phyloP scores from a whole-genome alignment of 768 basidiomycete species.

The Crepidotus variabilis region DNA sequence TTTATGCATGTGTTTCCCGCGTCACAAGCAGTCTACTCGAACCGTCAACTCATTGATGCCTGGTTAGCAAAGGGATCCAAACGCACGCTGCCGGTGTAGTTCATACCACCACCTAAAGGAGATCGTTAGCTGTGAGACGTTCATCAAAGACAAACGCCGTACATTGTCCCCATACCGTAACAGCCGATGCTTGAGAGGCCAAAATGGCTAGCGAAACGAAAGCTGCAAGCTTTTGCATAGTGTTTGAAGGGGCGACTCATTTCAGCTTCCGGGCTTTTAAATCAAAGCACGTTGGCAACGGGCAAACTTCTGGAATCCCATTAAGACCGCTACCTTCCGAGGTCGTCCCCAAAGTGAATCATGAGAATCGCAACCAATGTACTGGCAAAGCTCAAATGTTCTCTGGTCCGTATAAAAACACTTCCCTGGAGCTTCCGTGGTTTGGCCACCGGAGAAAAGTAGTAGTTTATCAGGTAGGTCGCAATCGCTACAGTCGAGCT shows the following conservation, averaged over 20 bases:
- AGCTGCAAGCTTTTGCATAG: background rate
- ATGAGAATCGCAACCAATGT: background rate
- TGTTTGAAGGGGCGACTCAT: background rate
- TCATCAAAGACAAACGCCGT: background rate
- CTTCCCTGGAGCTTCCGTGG: no score
- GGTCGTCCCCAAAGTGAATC: background rate
- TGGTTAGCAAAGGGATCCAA: background rate
- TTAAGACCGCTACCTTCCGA: background rate
- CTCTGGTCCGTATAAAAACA: no score
- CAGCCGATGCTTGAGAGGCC: background rate
- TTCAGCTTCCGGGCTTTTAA: background rate
- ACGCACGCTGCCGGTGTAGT: background rate
- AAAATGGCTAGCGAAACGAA: background rate
- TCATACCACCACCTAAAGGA: background rate
- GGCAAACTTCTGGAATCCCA: background rate
- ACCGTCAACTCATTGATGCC: background rate
- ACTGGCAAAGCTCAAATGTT: no score
- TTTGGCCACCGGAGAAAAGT: no score
- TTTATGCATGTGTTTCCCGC: background rate
- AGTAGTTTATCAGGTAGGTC: no score
- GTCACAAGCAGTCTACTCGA: background rate
- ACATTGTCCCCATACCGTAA: conserved; percentile 2
- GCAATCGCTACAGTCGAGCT: no score
- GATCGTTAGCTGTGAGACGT: background rate
- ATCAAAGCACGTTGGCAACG: background rate